Evolutionary conservation across 768 basidiomycete species (phyloP).

Genomic region (Amylocystis lapponica): DNA sequence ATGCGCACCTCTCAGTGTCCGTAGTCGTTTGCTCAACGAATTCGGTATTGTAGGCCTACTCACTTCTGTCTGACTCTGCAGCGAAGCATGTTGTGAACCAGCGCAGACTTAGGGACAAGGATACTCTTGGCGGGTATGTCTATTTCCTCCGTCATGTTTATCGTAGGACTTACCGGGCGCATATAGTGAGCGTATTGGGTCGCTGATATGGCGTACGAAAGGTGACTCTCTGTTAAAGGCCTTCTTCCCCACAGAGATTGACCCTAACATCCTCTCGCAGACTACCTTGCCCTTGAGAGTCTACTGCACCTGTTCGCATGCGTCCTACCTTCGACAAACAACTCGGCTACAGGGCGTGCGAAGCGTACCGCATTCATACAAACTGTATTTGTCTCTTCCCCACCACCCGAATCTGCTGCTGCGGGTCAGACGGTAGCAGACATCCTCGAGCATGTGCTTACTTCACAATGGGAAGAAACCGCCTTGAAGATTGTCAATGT

Average conservation of each 20-base stretch:
- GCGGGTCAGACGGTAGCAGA: constrained; percentile 33
- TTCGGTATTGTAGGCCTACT: constrained; percentile 39
- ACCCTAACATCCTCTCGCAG: constrained; percentile 25
- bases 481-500: constrained; percentile 40
- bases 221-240: constrained; percentile 32
- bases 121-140: constrained; percentile 43
- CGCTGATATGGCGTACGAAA: constrained; percentile 40
- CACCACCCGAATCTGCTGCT: constrained; percentile 30
- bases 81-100: constrained; percentile 37
- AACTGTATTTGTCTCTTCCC: constrained; percentile 36
- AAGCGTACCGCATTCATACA: constrained; percentile 44
- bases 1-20: constrained; percentile 16
- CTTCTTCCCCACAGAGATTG: not conserved
- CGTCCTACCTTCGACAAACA: constrained; percentile 42
- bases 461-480: constrained; percentile 49
- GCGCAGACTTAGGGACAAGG: constrained; percentile 37
- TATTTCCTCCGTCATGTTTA: not conserved
- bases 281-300: constrained; percentile 52
- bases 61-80: constrained; percentile 44
- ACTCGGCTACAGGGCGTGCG: constrained; percentile 26
- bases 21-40: constrained; percentile 2
- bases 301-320: constrained; percentile 52
- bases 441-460: constrained; percentile 37
- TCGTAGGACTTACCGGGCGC: constrained; percentile 1
- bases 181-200: constrained; percentile 34